These are phyloP conservation scores for Chaetomium fimeti DNA, from an alignment of 495 filamentous ascomycete species.

Conservation along the genomic window DNA sequence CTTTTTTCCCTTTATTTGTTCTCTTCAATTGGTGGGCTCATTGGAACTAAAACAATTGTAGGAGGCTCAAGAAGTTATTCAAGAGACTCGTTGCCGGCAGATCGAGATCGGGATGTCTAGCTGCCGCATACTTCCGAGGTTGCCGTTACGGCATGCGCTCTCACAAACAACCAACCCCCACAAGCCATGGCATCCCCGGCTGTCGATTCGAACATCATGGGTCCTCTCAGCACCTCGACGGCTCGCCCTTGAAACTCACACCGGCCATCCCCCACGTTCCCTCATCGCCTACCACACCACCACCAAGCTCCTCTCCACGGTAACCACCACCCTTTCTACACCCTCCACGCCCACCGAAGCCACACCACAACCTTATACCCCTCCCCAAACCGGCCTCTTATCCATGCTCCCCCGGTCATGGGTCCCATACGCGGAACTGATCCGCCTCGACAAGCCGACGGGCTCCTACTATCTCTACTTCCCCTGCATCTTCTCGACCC, in stretches of 20 bases:
- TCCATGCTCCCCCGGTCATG: constrained; percentile 70
- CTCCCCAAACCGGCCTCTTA: constrained; percentile 73
- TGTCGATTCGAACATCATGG: not conserved
- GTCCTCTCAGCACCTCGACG: constrained; percentile 20
- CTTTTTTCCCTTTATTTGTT: too few species aligned
- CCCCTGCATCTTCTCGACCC: constrained; percentile 88
- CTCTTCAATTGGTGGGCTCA: not conserved
- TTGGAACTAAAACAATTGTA: not conserved
- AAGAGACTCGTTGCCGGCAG: not conserved
- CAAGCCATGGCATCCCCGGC: constrained; percentile 6
- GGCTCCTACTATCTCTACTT: constrained; percentile 96
- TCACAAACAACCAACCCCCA: constrained; percentile 13
- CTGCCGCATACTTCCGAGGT: constrained; percentile 18
- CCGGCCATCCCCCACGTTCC: constrained; percentile 5
- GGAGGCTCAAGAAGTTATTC: not conserved
- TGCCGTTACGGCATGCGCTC: constrained; percentile 22
- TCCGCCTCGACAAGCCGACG: constrained; percentile 89
- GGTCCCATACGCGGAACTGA: constrained; percentile 91
- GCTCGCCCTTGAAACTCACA: constrained; percentile 21
- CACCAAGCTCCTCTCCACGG: constrained; percentile 26
- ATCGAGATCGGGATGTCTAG: constrained; percentile 19
- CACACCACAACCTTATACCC: constrained; percentile 51
- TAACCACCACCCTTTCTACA: constrained; percentile 5
- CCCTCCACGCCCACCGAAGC: constrained; percentile 13
- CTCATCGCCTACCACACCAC: constrained; percentile 29